phyloP scores from a whole-genome alignment of 345 rosid species.

The Mangifera indica region DNA sequence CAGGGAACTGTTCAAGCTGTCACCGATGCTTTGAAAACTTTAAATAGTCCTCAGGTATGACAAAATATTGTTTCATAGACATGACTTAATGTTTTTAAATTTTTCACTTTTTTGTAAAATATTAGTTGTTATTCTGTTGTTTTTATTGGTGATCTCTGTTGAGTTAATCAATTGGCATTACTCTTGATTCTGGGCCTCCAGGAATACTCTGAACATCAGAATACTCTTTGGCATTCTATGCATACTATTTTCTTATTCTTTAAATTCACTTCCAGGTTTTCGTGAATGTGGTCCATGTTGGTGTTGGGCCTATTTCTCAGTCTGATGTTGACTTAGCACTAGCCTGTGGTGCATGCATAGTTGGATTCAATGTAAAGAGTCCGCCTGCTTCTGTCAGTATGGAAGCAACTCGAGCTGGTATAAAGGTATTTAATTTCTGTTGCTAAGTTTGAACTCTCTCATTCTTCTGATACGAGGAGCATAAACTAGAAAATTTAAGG shows the following conservation, averaged over 20 bases:
- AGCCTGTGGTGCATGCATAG: constrained; percentile 75
- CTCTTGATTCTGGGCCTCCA: not conserved
- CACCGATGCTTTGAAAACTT: constrained; percentile 75
- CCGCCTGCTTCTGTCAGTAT: constrained; percentile 39
- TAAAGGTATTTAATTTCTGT: constrained; percentile 60
- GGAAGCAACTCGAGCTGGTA: constrained; percentile 57
- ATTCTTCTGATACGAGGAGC: not conserved
- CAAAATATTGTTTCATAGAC: not conserved
- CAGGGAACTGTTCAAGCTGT: constrained; percentile 99
- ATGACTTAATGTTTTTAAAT: not conserved
- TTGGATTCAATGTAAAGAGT: constrained; percentile 76
- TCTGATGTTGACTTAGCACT: constrained; percentile 87
- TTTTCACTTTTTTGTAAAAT: not conserved
- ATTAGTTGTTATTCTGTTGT: not conserved
- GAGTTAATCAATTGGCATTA: not conserved
- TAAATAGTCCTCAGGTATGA: constrained; percentile 86
- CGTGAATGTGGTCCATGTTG: constrained; percentile 83
- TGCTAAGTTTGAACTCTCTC: not conserved
- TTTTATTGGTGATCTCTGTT: constrained; percentile 7
- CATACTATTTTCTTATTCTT: not conserved
- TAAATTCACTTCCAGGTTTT: constrained; percentile 53
- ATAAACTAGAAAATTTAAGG: not conserved
- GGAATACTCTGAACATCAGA: not conserved
- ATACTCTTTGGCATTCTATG: not conserved
- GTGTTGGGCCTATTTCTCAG: constrained; percentile 82